A percentile compares a stretch with the other conserved stretches of the same genome.
Evolutionary conservation across 345 rosid species (phyloP).

Genomic region (Schrenkiella parvula): DNA sequence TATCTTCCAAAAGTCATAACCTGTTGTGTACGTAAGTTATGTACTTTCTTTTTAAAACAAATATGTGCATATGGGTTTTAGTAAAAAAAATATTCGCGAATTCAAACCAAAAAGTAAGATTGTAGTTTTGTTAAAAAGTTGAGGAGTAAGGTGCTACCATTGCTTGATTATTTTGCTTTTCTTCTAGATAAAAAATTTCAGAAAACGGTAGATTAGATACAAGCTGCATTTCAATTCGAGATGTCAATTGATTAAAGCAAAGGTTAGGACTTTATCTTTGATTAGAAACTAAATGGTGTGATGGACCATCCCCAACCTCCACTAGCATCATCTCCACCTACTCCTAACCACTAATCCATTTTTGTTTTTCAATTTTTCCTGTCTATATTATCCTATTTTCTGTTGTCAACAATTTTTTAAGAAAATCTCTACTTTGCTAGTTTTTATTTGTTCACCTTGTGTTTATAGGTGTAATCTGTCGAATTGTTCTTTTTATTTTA

Average conservation of each 20-base stretch:
- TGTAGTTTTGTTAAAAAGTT: neutral
- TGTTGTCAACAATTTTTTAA: neutral
- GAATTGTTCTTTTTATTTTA: no score
- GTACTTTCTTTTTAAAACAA: neutral
- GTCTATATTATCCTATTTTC: neutral
- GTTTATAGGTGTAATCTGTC: no score
- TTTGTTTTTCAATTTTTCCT: neutral
- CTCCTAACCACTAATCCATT: constrained; percentile 52
- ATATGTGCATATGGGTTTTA: neutral
- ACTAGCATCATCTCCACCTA: constrained; percentile 58
- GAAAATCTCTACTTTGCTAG: neutral
- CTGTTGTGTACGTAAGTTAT: no score
- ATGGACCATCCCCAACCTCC: constrained; percentile 33
- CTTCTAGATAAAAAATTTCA: neutral
- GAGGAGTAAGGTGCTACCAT: neutral
- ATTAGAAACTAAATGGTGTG: constrained; percentile 18
- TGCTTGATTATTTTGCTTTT: neutral
- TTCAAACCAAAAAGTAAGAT: neutral
- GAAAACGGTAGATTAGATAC: neutral
- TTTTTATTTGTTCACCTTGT: neutral
- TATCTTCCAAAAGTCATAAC: no score
- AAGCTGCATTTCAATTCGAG: constrained; percentile 4
- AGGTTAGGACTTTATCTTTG: constrained; percentile 20
- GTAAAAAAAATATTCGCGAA: neutral
- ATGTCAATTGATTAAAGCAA: constrained; percentile 27